A percentile compares a stretch with the other conserved stretches of the same genome.
These are phyloP conservation scores for Filobasidium uniguttulatum DNA, from an alignment of 1,284 basidiomycete species.

Conservation along the genomic window DNA sequence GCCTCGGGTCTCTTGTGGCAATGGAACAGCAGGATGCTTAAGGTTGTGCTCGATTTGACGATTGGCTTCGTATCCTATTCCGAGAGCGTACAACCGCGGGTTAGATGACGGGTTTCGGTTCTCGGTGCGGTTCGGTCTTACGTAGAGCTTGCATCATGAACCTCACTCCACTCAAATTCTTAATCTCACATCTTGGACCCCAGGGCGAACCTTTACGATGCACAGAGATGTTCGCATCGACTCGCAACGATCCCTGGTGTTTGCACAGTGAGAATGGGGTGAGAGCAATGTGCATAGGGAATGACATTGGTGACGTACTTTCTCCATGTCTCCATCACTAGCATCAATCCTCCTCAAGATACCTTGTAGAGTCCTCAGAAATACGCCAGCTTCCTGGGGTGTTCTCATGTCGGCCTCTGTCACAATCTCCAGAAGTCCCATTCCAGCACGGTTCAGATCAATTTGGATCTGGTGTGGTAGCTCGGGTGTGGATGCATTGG, in stretches of 20 bases:
- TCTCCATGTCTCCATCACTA: slow-evolving; percentile 95
- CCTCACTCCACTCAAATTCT: slow-evolving; percentile 86
- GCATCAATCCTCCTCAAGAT: slow-evolving; percentile 70
- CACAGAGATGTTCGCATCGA: slow-evolving; percentile 91
- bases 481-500: too few relatives aligned
- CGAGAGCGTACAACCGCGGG: too few relatives aligned
- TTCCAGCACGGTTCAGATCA: slow-evolving; percentile 83
- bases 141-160: slow-evolving; percentile 78
- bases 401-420: slow-evolving; percentile 83
- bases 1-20: slow-evolving; percentile 73
- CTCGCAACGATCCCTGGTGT: slow-evolving; percentile 71
- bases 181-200: slow-evolving; percentile 89
- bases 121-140: slow-evolving; percentile 37
- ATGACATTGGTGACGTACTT: slow-evolving; percentile 44
- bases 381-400: slow-evolving; percentile 80
- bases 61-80: slow-evolving; percentile 42
- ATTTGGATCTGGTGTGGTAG: slow-evolving; percentile 53
- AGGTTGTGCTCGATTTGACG: slow-evolving; percentile 31
- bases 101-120: background rate
- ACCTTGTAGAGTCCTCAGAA: slow-evolving; percentile 71
- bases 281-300: background rate
- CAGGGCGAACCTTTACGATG: slow-evolving; percentile 50
- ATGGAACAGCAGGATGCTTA: slow-evolving; percentile 16
- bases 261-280: background rate
- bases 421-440: slow-evolving; percentile 88